Conservation (phyloP, 2,329 filamentous ascomycete genomes). For the Ambrosiella cleistominuta region DNA sequence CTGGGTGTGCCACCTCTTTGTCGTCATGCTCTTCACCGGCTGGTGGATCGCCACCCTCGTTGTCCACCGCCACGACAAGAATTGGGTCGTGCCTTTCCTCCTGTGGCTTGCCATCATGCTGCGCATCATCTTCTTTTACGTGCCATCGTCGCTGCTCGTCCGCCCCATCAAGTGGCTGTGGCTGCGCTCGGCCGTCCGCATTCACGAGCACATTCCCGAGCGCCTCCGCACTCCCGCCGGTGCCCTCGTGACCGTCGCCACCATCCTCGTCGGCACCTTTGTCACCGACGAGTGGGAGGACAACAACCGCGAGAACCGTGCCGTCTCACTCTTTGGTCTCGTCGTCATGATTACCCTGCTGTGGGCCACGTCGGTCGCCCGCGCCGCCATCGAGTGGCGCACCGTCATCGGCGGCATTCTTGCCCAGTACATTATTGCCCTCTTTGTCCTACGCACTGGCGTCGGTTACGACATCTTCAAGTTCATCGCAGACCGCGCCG, state of each 20-base stretch:
- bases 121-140: conserved; percentile 55
- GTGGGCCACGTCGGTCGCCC: conserved; percentile 53
- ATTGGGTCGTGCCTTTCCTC: conserved; percentile 74
- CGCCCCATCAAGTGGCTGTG: conserved; percentile 50
- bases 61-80: conserved; percentile 52
- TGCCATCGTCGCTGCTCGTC: conserved; percentile 49
- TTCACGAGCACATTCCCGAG: conserved; percentile 46
- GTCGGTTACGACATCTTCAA: conserved; percentile 82
- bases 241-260: conserved; percentile 44
- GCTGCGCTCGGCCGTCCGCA: conserved; percentile 42
- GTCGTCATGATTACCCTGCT: conserved; percentile 50
- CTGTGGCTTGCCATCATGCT: conserved; percentile 59
- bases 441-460: conserved; percentile 69
- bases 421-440: conserved; percentile 68
- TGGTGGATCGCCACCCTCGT: conserved; percentile 68
- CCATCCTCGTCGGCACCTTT: conserved; percentile 65
- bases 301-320: conserved; percentile 67
- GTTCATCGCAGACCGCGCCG: conserved; percentile 64
- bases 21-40: conserved; percentile 29
- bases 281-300: conserved; percentile 51
- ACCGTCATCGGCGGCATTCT: conserved; percentile 81
- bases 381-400: conserved; percentile 49
- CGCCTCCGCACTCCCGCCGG: conserved; percentile 35
- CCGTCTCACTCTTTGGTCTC: conserved; percentile 64
- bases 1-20: conserved; percentile 28